Percentiles rank a stretch among this genome's conserved stretches.
Conservation (phyloP, 1,284 basidiomycete species). For the Heterobasidion irregulare region DNA sequence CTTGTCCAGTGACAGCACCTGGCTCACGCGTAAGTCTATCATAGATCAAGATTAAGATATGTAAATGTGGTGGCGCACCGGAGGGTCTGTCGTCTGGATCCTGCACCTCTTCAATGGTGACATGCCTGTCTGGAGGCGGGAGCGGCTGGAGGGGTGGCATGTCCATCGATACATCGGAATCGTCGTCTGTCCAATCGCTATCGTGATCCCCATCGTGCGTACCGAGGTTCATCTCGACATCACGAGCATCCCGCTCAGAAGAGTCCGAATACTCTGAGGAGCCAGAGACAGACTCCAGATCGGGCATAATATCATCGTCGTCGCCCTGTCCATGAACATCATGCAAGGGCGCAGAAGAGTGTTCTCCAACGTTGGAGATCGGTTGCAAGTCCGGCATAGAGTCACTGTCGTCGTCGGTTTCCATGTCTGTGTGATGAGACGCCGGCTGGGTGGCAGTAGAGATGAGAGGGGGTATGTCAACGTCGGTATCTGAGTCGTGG, state of each 20-base stretch:
- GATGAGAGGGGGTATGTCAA: background rate
- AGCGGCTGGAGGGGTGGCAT: background rate
- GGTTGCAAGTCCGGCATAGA: background rate
- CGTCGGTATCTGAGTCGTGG: background rate
- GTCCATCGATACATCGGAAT: background rate
- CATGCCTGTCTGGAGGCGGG: background rate
- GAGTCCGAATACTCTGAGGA: conserved; percentile 15
- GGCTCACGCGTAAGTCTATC: background rate
- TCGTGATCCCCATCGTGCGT: conserved; percentile 11
- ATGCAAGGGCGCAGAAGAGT: background rate
- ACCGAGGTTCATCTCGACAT: conserved; percentile 21
- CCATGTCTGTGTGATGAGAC: background rate
- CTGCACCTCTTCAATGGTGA: conserved; percentile 8
- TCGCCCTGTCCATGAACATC: background rate
- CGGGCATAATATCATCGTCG: conserved; percentile 28
- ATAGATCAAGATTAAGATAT: background rate
- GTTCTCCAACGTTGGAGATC: background rate
- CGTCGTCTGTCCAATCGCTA: background rate
- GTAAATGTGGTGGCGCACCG: background rate
- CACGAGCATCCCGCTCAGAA: conserved; percentile 18
- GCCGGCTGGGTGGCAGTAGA: no score
- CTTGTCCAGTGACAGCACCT: background rate
- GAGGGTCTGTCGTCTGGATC: background rate
- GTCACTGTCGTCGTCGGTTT: background rate
- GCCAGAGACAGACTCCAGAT: conserved; percentile 29